phyloP scores from a whole-genome alignment of 768 basidiomycete genomes.

The Boletus reticuloceps region DNA sequence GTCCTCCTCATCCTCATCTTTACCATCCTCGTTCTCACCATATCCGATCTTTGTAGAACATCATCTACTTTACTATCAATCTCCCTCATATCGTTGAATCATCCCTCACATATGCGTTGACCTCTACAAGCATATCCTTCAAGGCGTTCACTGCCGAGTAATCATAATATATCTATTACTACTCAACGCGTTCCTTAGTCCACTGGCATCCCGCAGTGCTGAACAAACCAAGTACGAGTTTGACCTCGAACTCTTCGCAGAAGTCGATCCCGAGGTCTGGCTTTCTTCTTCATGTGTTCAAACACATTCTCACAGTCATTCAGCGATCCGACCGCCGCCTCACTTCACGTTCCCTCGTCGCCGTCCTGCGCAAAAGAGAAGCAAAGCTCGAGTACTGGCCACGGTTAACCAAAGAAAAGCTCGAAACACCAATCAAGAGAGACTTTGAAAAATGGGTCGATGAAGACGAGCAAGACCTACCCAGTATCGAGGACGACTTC shows the following conservation, averaged over 20 bases:
- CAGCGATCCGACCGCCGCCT: constrained; percentile 45
- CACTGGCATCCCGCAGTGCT: constrained; percentile 26
- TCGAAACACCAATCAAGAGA: constrained; percentile 41
- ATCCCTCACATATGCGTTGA: constrained; percentile 60
- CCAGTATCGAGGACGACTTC: no score
- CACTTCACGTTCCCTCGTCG: constrained; percentile 62
- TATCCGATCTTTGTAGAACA: constrained; percentile 55
- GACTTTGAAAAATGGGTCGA: no score
- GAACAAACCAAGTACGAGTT: constrained; percentile 71
- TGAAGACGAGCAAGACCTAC: no score
- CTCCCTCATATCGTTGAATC: constrained; percentile 65
- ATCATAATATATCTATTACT: constrained; percentile 21
- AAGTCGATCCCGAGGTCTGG: constrained; percentile 71
- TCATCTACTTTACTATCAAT: constrained; percentile 83
- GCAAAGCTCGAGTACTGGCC: constrained; percentile 83
- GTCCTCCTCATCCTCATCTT: constrained; percentile 12
- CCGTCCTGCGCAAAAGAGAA: constrained; percentile 81
- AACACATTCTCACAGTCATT: background rate
- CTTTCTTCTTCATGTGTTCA: background rate
- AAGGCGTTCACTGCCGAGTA: constrained; percentile 63
- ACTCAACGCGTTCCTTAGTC: constrained; percentile 4
- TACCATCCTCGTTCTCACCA: background rate
- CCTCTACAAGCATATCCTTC: constrained; percentile 57
- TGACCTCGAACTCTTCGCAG: constrained; percentile 69
- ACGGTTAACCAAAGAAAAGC: constrained; percentile 85